These are phyloP conservation scores for Termitomyces sp. DNA, from an alignment of 768 basidiomycete species.

Conservation along the genomic window DNA sequence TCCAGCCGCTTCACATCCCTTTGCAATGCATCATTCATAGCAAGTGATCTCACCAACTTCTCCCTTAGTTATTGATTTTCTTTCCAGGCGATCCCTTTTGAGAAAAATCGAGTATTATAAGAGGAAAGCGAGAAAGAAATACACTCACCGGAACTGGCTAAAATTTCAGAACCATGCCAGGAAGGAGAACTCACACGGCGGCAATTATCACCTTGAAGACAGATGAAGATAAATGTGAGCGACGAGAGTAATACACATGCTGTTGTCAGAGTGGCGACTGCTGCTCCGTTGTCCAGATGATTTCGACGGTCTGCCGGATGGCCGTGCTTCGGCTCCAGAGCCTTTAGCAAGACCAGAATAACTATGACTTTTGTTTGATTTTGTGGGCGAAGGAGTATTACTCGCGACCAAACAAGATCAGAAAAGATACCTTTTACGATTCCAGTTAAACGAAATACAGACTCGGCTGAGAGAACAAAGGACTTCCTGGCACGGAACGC, in stretches of 20 bases:
- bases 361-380: neutral
- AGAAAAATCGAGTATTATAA: neutral
- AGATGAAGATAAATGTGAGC: neutral
- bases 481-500: neutral
- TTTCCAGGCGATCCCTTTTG: neutral
- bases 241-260: neutral
- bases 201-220: neutral
- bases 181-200: neutral
- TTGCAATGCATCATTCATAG: neutral
- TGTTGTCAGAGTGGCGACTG: neutral
- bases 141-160: neutral
- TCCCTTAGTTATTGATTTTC: neutral
- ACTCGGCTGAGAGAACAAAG: neutral
- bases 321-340: neutral
- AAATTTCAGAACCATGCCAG: neutral
- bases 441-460: neutral
- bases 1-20: neutral
- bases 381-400: neutral
- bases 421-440: neutral
- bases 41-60: neutral
- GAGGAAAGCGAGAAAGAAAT: neutral
- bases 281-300: neutral
- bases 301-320: neutral
- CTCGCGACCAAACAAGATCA: neutral
- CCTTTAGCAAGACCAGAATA: neutral